Percentiles rank a stretch among this genome's conserved stretches.
phyloP scores from a whole-genome alignment of 2,329 filamentous ascomycete genomes.

The Coniochaeta prunicola region DNA sequence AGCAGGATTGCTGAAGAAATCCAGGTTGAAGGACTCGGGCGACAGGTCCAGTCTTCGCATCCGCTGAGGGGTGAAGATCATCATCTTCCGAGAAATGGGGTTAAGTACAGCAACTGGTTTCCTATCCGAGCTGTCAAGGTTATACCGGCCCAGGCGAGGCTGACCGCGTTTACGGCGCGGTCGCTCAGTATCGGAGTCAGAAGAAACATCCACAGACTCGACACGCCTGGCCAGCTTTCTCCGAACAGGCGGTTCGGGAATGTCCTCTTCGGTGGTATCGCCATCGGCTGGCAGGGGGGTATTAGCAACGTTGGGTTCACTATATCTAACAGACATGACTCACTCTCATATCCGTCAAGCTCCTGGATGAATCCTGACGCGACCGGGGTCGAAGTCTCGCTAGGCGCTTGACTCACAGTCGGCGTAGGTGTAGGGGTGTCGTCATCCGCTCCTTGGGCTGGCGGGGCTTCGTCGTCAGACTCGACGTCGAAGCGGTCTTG shows the following conservation, averaged over 20 bases:
- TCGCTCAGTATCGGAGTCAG: slow-evolving; percentile 42
- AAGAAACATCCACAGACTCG: slow-evolving; percentile 27
- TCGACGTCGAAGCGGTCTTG: slow-evolving; percentile 29
- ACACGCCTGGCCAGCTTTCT: slow-evolving; percentile 33
- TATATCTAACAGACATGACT: slow-evolving; percentile 27
- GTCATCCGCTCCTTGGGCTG: slow-evolving; percentile 26
- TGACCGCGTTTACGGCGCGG: slow-evolving; percentile 39
- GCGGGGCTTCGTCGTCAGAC: slow-evolving; percentile 33
- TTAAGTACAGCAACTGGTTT: slow-evolving; percentile 54
- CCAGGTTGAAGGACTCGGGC: slow-evolving; percentile 46
- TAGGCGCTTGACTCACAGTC: slow-evolving; percentile 23
- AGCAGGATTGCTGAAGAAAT: slow-evolving; percentile 29
- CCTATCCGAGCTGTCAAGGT: slow-evolving; percentile 43
- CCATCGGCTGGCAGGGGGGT: slow-evolving; percentile 40
- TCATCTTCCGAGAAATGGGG: slow-evolving; percentile 51
- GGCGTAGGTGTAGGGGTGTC: slow-evolving; percentile 36
- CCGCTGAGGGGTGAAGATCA: slow-evolving; percentile 53
- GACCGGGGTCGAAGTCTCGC: slow-evolving; percentile 23
- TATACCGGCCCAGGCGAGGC: slow-evolving; percentile 47
- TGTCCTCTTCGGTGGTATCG: slow-evolving; percentile 55
- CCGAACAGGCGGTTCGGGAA: slow-evolving; percentile 41
- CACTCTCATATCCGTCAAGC: slow-evolving; percentile 53
- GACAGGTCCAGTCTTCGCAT: slow-evolving; percentile 43
- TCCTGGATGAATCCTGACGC: slow-evolving; percentile 30
- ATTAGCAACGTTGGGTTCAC: slow-evolving; percentile 28